Percentiles rank a stretch among this genome's conserved stretches.
These are phyloP conservation scores for Daldinia grandis DNA, from an alignment of 495 filamentous ascomycete species.

Conservation along the genomic window DNA sequence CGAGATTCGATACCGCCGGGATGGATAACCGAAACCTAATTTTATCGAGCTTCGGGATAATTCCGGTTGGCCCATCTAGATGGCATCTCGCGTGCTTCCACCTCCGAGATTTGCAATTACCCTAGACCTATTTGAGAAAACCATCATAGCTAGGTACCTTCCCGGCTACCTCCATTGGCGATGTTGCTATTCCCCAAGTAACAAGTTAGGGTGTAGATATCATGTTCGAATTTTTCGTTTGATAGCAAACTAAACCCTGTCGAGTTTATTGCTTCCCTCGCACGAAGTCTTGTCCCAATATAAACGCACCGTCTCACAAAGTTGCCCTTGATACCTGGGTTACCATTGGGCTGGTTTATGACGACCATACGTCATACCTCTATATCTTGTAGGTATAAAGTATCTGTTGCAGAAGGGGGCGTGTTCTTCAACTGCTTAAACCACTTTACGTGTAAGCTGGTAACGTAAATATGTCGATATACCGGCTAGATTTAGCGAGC, in stretches of 20 bases:
- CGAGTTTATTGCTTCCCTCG: constrained; percentile 1
- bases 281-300: not conserved
- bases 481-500: too few species aligned
- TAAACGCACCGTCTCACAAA: not conserved
- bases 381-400: not conserved
- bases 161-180: not conserved
- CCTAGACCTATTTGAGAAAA: not conserved
- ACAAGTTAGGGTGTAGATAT: not conserved
- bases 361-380: not conserved
- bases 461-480: not conserved
- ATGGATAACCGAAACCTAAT: constrained; percentile 17
- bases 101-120: not conserved
- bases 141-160: not conserved
- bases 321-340: not conserved
- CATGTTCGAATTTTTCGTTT: not conserved
- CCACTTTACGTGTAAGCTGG: not conserved
- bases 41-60: not conserved
- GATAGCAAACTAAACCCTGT: constrained; percentile 3
- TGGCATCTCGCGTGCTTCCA: constrained; percentile 5
- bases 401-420: not conserved
- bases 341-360: not conserved
- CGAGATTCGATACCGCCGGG: constrained; percentile 7
- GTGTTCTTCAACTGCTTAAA: not conserved
- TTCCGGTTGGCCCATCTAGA: constrained; percentile 17
- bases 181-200: not conserved